Evolutionary conservation across 768 basidiomycete genomes (phyloP).

Genomic region (Calocybe cyanea): DNA sequence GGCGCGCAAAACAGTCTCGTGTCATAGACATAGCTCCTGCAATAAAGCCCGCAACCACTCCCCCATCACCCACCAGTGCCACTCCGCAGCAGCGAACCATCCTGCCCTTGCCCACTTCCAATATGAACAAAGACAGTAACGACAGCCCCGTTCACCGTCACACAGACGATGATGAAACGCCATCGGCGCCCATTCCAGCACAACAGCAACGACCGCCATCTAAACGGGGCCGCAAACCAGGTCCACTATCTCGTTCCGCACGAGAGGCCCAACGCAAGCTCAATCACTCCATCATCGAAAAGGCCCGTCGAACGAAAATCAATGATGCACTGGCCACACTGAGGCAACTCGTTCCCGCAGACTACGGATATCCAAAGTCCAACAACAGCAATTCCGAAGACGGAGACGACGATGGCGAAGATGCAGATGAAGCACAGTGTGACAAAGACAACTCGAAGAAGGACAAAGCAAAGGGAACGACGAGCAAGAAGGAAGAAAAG

Average conservation of each 20-base stretch:
- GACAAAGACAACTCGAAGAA: constrained; percentile 26
- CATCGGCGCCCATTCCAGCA: constrained; percentile 1
- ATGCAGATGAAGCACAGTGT: constrained; percentile 32
- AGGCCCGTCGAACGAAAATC: constrained; percentile 91
- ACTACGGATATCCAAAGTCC: constrained; percentile 31
- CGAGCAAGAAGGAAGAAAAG: constrained; percentile 49
- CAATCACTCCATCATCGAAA: constrained; percentile 94
- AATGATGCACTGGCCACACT: constrained; percentile 84
- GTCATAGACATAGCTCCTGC: constrained; percentile 1
- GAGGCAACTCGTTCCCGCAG: constrained; percentile 69
- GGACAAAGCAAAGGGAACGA: constrained; percentile 25
- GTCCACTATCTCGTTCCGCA: constrained; percentile 67
- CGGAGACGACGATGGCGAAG: constrained; percentile 35
- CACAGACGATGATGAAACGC: too few species aligned
- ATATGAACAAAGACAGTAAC: constrained; percentile 14
- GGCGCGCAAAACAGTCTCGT: constrained; percentile 33
- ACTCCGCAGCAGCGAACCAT: constrained; percentile 6
- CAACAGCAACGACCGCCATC: constrained; percentile 25
- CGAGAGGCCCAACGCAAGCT: constrained; percentile 86
- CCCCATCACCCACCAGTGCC: constrained; percentile 7
- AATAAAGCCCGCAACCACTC: constrained; percentile 9
- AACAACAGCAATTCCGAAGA: constrained; percentile 20
- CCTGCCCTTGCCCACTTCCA: constrained; percentile 17
- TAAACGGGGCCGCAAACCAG: constrained; percentile 74
- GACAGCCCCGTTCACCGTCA: neutral